Percentiles rank a stretch among this genome's conserved stretches.
Evolutionary conservation across 2,329 filamentous ascomycete species (phyloP).

Genomic region (Raffaelea albimanens): DNA sequence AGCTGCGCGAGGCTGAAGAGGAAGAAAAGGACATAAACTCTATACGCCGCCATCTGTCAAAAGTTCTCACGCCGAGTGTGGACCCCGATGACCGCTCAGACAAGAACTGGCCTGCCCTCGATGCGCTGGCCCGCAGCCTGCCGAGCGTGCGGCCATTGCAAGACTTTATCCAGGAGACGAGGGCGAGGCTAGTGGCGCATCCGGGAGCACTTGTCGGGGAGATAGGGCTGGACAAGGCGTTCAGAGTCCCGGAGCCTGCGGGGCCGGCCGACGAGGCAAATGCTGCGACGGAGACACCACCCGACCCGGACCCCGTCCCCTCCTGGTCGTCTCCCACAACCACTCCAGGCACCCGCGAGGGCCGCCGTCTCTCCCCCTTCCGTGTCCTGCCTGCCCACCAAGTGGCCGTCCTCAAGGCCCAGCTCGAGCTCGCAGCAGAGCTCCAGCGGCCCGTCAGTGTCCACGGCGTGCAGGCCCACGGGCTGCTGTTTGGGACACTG

Average conservation of each 20-base stretch:
- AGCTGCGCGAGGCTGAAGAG: conserved; percentile 55
- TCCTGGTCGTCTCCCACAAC: conserved; percentile 43
- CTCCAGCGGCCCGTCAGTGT: conserved; percentile 56
- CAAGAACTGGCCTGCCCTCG: conserved; percentile 26
- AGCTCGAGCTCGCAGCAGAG: conserved; percentile 63
- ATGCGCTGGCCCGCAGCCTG: conserved; percentile 37
- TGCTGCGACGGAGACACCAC: conserved; percentile 14
- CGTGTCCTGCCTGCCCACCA: conserved; percentile 63
- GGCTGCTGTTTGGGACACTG: conserved; percentile 57
- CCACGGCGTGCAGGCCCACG: conserved; percentile 70
- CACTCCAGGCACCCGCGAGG: conserved; percentile 64
- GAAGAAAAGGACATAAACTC: conserved; percentile 16
- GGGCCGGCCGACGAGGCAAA: background rate
- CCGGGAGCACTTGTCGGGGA: conserved; percentile 63
- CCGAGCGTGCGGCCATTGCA: conserved; percentile 50
- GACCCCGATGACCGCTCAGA: background rate
- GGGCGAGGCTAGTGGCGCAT: conserved; percentile 41
- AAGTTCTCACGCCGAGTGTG: conserved; percentile 46
- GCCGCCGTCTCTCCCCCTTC: conserved; percentile 56
- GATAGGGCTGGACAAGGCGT: conserved; percentile 67
- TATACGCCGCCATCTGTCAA: conserved; percentile 51
- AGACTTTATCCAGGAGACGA: conserved; percentile 33
- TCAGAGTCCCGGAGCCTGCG: conserved; percentile 59
- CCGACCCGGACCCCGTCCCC: conserved; percentile 21
- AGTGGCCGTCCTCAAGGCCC: conserved; percentile 52